phyloP scores from a whole-genome alignment of 768 basidiomycete species.

The Lactarius indigo region DNA sequence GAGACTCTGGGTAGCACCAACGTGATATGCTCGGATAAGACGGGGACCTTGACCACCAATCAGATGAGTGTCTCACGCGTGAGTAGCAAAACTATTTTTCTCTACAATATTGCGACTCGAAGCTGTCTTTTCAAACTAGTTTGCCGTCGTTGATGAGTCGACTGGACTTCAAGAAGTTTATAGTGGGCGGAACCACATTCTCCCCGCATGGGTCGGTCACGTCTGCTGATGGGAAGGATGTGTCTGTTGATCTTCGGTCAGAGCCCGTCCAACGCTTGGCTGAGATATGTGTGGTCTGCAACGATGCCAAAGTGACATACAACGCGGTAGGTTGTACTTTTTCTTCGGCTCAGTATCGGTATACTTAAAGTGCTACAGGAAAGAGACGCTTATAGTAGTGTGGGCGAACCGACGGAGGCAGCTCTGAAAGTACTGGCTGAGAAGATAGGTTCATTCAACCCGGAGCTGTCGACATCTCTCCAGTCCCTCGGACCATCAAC shows the following conservation, averaged over 20 bases:
- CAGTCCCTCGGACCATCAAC: slow-evolving; percentile 48
- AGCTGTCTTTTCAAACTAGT: slow-evolving; percentile 41
- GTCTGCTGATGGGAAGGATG: slow-evolving; percentile 60
- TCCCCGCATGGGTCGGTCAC: slow-evolving; percentile 76
- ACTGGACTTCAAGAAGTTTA: slow-evolving; percentile 63
- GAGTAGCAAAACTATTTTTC: slow-evolving; percentile 25
- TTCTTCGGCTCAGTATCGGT: background rate
- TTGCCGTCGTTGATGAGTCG: slow-evolving; percentile 64
- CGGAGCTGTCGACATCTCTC: slow-evolving; percentile 54
- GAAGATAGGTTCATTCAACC: slow-evolving; percentile 80
- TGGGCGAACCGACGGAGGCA: slow-evolving; percentile 97
- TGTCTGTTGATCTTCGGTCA: slow-evolving; percentile 53
- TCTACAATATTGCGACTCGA: background rate
- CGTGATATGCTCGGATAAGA: slow-evolving; percentile 99
- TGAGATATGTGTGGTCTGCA: slow-evolving; percentile 91
- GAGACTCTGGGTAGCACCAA: slow-evolving; percentile 98
- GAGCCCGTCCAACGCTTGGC: slow-evolving; percentile 79
- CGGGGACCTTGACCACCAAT: slow-evolving; percentile 92
- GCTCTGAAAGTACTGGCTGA: slow-evolving; percentile 93
- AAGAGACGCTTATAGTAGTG: slow-evolving; percentile 69
- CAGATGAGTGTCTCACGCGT: slow-evolving; percentile 95
- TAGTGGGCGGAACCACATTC: slow-evolving; percentile 90
- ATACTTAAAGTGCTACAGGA: slow-evolving; percentile 48
- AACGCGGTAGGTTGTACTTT: slow-evolving; percentile 51
- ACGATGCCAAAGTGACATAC: slow-evolving; percentile 89